Conservation (phyloP, 441 rosid species). For the Pelargonium fulgidum region DNA sequence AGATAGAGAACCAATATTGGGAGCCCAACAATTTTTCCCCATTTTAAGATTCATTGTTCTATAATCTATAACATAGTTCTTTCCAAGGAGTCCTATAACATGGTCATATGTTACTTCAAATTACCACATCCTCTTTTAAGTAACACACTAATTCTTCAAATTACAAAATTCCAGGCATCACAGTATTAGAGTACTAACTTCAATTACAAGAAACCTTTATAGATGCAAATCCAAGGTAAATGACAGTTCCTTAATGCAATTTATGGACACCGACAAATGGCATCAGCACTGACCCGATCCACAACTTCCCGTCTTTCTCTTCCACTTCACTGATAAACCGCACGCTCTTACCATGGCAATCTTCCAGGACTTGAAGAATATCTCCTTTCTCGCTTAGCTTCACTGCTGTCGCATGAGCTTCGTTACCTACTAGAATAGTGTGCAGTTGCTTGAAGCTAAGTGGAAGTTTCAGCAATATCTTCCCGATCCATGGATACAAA, state of each 20-base stretch:
- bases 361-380: conserved; percentile 21
- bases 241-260: neutral
- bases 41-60: no score
- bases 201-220: no score
- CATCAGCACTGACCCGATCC: conserved; percentile 25
- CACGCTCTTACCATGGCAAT: conserved; percentile 21
- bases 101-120: no score
- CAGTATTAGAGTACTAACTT: no score
- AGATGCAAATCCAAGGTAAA: no score
- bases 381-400: conserved; percentile 21
- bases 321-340: conserved; percentile 24
- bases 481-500: conserved; percentile 16
- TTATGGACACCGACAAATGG: conserved; percentile 22
- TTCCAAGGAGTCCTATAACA: no score
- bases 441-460: conserved; percentile 13
- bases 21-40: no score
- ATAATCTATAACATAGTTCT: no score
- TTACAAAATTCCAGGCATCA: no score
- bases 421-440: conserved; percentile 17
- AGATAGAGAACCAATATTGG: no score
- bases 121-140: no score
- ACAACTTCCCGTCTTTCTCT: conserved; percentile 26
- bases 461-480: conserved; percentile 21
- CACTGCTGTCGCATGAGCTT: conserved; percentile 15
- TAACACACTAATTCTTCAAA: no score